Conservation (phyloP, 2,329 filamentous ascomycete genomes). For the Penicillium sp. region DNA sequence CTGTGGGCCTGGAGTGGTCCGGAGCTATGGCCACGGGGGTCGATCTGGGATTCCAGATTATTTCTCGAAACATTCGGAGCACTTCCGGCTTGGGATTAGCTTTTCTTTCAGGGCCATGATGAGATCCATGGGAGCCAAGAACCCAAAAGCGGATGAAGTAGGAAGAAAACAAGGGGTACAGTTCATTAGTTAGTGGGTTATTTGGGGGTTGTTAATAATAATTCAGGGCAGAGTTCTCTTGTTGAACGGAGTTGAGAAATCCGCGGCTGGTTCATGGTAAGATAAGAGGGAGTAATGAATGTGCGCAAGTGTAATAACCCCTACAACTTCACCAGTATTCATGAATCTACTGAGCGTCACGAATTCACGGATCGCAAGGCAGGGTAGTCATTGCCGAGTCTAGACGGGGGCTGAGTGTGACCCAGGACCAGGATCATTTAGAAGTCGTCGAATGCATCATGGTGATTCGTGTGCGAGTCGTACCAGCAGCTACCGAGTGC, state of each 20-base stretch:
- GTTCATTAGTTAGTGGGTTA: no score
- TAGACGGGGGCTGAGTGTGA: not conserved
- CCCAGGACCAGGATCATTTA: not conserved
- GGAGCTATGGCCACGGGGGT: conserved; percentile 19
- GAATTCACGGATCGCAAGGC: not conserved
- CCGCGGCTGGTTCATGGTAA: not conserved
- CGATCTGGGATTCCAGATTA: conserved; percentile 14
- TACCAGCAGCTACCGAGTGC: not conserved
- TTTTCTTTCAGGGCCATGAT: not conserved
- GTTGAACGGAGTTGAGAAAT: not conserved
- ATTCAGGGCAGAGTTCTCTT: not conserved
- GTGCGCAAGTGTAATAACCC: not conserved
- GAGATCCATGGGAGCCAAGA: conserved; percentile 11
- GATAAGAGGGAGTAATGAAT: not conserved
- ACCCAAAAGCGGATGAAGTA: conserved; percentile 2
- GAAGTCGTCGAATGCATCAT: not conserved
- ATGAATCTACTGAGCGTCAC: no score
- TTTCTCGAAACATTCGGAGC: conserved; percentile 17
- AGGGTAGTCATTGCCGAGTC: not conserved
- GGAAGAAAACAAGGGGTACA: not conserved
- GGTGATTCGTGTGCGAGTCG: not conserved
- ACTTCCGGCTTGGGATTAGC: conserved; percentile 1
- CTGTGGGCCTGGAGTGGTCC: not conserved
- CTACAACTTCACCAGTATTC: no score
- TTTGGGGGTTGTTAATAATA: not conserved